phyloP scores from a whole-genome alignment of 2,329 filamentous ascomycete genomes.

The Pyrenochaeta sp. region DNA sequence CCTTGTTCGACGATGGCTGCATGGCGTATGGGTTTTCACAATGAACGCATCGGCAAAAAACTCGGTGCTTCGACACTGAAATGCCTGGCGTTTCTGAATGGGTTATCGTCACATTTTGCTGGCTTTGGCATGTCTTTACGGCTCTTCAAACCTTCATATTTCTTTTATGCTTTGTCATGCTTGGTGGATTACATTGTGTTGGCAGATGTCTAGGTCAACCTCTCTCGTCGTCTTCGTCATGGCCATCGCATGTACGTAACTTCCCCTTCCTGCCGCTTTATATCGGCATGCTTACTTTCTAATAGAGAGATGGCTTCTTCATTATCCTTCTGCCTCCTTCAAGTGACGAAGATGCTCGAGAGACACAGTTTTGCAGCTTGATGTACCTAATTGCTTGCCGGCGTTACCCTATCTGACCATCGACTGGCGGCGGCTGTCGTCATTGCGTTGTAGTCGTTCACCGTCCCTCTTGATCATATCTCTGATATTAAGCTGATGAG shows the following conservation, averaged over 20 bases:
- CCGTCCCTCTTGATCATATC: background rate
- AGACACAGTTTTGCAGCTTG: slow-evolving; percentile 36
- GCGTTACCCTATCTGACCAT: slow-evolving; percentile 17
- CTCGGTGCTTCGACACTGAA: slow-evolving; percentile 40
- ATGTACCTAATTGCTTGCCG: slow-evolving; percentile 40
- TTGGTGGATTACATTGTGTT: slow-evolving; percentile 46
- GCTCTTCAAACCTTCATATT: slow-evolving; percentile 43
- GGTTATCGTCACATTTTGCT: slow-evolving; percentile 37
- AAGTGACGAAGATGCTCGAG: slow-evolving; percentile 53
- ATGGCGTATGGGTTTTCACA: slow-evolving; percentile 49
- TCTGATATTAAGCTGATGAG: background rate
- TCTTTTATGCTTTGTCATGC: slow-evolving; percentile 37
- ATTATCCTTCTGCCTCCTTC: slow-evolving; percentile 39
- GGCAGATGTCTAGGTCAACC: slow-evolving; percentile 44
- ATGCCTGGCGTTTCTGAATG: slow-evolving; percentile 50
- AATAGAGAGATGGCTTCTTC: slow-evolving; percentile 53
- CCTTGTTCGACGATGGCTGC: slow-evolving; percentile 43
- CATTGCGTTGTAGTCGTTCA: slow-evolving; percentile 24
- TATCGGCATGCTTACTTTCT: slow-evolving; percentile 53
- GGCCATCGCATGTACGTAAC: slow-evolving; percentile 56
- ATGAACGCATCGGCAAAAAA: slow-evolving; percentile 51
- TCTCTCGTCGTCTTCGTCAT: slow-evolving; percentile 58
- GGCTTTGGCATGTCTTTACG: slow-evolving; percentile 44
- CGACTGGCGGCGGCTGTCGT: slow-evolving; percentile 30
- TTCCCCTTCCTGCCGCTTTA: slow-evolving; percentile 50